phyloP scores from a whole-genome alignment of 2,329 filamentous ascomycete species.

The Sclerotinia trifoliorum region DNA sequence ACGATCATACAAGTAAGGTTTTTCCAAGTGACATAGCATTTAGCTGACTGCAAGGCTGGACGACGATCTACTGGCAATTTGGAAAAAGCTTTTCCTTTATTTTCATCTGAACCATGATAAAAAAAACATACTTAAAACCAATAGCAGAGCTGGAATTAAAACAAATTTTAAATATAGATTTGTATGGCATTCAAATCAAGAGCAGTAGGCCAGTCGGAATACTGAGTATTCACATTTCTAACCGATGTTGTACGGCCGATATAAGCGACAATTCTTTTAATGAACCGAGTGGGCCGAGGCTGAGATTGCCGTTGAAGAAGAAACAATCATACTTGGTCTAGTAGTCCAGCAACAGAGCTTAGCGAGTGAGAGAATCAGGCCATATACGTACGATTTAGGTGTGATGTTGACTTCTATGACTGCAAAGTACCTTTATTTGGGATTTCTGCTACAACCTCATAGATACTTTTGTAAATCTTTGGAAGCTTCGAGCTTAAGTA shows the following conservation, averaged over 20 bases:
- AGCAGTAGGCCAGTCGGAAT: neutral
- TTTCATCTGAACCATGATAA: too few relatives aligned
- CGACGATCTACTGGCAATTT: too few relatives aligned
- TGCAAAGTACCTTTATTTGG: neutral
- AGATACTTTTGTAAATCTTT: neutral
- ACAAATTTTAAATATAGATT: too few relatives aligned
- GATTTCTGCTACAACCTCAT: neutral
- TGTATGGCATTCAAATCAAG: neutral
- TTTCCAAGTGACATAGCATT: too few relatives aligned
- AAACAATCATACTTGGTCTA: neutral
- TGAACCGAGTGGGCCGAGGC: neutral
- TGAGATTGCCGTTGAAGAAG: neutral
- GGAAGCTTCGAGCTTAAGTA: too few relatives aligned
- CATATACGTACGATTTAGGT: neutral
- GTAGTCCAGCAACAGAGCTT: neutral
- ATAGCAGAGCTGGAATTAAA: too few relatives aligned
- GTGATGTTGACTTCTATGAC: neutral
- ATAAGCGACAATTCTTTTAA: neutral
- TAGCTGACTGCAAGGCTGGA: too few relatives aligned
- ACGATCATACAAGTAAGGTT: too few relatives aligned
- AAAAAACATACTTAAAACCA: too few relatives aligned
- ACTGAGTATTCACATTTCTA: neutral
- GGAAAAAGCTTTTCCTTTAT: too few relatives aligned
- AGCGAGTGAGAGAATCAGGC: neutral
- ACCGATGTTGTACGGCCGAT: neutral